phyloP scores from a whole-genome alignment of 2,329 filamentous ascomycete genomes.

The Emergomyces pasteurianus region DNA sequence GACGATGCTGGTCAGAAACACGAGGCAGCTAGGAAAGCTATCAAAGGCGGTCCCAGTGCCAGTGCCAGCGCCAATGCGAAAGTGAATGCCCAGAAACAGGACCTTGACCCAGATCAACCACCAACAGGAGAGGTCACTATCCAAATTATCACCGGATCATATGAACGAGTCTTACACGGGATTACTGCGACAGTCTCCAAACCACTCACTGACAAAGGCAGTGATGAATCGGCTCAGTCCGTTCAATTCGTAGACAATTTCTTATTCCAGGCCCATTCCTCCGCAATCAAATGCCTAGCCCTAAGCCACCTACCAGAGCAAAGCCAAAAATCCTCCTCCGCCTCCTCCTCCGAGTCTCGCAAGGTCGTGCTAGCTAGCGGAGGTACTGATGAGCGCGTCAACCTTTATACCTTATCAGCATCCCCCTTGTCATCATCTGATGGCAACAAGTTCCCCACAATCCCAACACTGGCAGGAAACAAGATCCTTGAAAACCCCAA shows the following conservation, averaged over 20 bases:
- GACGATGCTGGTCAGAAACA: constrained; percentile 20
- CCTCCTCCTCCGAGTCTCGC: constrained; percentile 44
- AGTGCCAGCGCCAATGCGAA: constrained; percentile 6
- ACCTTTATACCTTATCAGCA: constrained; percentile 79
- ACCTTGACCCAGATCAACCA: constrained; percentile 13
- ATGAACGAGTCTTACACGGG: constrained; percentile 86
- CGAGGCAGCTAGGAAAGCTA: constrained; percentile 20
- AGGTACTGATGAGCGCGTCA: constrained; percentile 86
- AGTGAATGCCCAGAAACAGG: constrained; percentile 3
- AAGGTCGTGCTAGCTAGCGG: constrained; percentile 86
- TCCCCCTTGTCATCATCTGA: constrained; percentile 42
- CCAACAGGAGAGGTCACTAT: constrained; percentile 43
- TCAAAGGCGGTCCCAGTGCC: constrained; percentile 17
- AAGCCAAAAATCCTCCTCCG: constrained; percentile 24
- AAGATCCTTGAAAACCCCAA: constrained; percentile 72
- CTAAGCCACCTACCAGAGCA: constrained; percentile 60
- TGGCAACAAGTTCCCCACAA: constrained; percentile 43
- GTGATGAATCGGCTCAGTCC: constrained; percentile 18
- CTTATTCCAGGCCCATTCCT: constrained; percentile 85
- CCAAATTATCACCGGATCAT: constrained; percentile 85
- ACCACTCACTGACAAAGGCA: constrained; percentile 13
- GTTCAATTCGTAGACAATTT: constrained; percentile 81
- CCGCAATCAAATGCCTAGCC: constrained; percentile 79
- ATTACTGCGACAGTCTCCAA: constrained; percentile 61
- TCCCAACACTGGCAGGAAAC: constrained; percentile 58